A percentile compares a stretch with the other conserved stretches of the same genome.
Evolutionary conservation across 2,329 filamentous ascomycete genomes (phyloP).

Genomic region (Ceratocystis harringtonii): DNA sequence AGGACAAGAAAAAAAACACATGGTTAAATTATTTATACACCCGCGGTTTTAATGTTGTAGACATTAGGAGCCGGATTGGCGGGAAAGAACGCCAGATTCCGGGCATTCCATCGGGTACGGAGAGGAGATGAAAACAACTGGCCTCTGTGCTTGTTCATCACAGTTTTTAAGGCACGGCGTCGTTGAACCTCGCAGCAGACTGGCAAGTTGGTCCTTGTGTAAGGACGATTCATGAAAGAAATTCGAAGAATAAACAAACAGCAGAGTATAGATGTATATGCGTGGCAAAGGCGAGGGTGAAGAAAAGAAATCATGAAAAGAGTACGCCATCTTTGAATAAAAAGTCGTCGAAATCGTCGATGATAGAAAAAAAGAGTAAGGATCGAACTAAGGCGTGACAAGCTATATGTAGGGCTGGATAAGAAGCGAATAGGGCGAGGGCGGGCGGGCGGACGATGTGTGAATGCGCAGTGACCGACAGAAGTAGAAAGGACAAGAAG

Average conservation of each 20-base stretch:
- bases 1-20: conserved; percentile 2
- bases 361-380: not conserved
- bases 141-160: not conserved
- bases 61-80: not conserved
- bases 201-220: not conserved
- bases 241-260: not conserved
- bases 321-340: not conserved
- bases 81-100: not conserved
- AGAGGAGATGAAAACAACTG: not conserved
- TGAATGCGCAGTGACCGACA: not conserved
- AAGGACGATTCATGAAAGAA: not conserved
- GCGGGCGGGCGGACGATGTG: not conserved
- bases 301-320: not conserved
- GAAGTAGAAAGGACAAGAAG: not conserved
- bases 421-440: not conserved
- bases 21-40: not conserved
- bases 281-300: not conserved
- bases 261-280: not conserved
- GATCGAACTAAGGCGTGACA: not conserved
- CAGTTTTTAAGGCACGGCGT: not conserved
- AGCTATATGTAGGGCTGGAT: not conserved
- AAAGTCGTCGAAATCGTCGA: not conserved
- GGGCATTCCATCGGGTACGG: not conserved
- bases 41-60: not conserved
- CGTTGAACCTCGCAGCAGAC: not conserved